A percentile compares a stretch with the other conserved stretches of the same genome.
These are phyloP conservation scores for Penicillium fuscoglaucum DNA, from an alignment of 2,329 filamentous ascomycete genomes.

Conservation along the genomic window DNA sequence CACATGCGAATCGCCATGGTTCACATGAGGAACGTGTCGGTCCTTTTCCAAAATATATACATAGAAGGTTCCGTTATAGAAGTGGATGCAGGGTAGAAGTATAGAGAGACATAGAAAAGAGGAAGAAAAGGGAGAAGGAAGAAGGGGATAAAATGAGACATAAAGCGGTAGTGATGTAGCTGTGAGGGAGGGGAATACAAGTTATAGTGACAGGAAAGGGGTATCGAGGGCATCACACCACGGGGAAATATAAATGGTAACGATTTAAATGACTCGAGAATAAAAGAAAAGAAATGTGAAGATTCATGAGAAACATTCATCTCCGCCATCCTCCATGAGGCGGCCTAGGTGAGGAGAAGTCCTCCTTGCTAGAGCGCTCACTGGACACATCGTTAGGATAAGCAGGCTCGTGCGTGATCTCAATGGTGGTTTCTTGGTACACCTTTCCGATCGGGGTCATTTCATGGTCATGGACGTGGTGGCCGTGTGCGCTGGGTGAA, in stretches of 20 bases:
- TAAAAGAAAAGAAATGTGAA: background rate
- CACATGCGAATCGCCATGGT: slow-evolving; percentile 8
- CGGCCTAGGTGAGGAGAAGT: slow-evolving; percentile 16
- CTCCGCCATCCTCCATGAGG: slow-evolving; percentile 27
- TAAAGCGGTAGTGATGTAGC: background rate
- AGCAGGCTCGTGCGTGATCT: slow-evolving; percentile 42
- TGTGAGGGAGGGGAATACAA: background rate
- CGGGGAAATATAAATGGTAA: background rate
- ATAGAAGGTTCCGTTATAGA: slow-evolving; percentile 8
- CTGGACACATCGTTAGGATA: slow-evolving; percentile 28
- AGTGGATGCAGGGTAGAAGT: background rate
- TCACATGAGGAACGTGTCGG: background rate
- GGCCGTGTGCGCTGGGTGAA: slow-evolving; percentile 17
- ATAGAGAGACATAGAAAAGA: slow-evolving; percentile 1
- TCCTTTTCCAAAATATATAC: slow-evolving; percentile 17
- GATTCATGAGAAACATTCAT: slow-evolving; percentile 11
- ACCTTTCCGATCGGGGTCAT: slow-evolving; percentile 41
- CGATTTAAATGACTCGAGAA: background rate
- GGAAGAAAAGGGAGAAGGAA: background rate
- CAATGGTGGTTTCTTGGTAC: slow-evolving; percentile 48
- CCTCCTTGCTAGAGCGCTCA: slow-evolving; percentile 32
- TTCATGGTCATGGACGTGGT: slow-evolving; percentile 23
- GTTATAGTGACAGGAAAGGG: background rate
- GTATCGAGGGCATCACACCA: background rate
- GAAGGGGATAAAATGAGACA: background rate